Evolutionary conservation across 179 eudicot genomes (phyloP).

Genomic region (Spinacia oleracea): DNA sequence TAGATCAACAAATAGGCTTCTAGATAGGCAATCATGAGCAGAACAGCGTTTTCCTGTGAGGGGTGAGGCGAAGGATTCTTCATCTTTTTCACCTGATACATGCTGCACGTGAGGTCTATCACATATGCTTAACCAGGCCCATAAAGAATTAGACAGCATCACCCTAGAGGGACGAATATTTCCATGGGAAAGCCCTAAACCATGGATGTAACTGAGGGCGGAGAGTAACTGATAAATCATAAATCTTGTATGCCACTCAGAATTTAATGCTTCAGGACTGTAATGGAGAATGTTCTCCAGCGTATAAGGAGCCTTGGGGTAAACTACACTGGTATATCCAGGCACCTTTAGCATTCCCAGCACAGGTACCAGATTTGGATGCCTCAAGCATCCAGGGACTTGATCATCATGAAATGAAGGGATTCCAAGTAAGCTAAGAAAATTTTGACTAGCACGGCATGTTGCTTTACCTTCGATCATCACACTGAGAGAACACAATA

Average conservation of each 20-base stretch:
- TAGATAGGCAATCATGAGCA: slow-evolving; percentile 47
- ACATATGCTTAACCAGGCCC: slow-evolving; percentile 79
- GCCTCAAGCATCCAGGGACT: slow-evolving; percentile 89
- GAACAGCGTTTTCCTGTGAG: slow-evolving; percentile 31
- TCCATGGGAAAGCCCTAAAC: slow-evolving; percentile 77
- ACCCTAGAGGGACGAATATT: slow-evolving; percentile 64
- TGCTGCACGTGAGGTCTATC: slow-evolving; percentile 39
- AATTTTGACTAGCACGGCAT: slow-evolving; percentile 48
- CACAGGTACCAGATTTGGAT: slow-evolving; percentile 81
- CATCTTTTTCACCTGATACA: slow-evolving; percentile 25
- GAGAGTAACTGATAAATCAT: slow-evolving; percentile 82
- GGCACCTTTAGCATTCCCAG: slow-evolving; percentile 65
- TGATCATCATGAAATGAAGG: slow-evolving; percentile 67
- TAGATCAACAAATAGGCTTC: slow-evolving; percentile 60
- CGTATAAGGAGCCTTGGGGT: slow-evolving; percentile 71
- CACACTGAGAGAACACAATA: slow-evolving; percentile 53
- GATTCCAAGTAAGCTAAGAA: slow-evolving; percentile 68
- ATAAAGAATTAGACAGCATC: slow-evolving; percentile 57
- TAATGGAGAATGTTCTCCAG: slow-evolving; percentile 79
- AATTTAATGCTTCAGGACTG: slow-evolving; percentile 67
- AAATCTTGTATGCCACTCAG: slow-evolving; percentile 72
- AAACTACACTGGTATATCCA: slow-evolving; percentile 43
- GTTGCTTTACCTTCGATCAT: slow-evolving; percentile 76
- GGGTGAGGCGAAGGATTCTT: slow-evolving; percentile 29
- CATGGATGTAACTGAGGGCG: slow-evolving; percentile 72